phyloP scores from a whole-genome alignment of 2,329 filamentous ascomycete genomes.

The Cadophora luteo-olivacea region DNA sequence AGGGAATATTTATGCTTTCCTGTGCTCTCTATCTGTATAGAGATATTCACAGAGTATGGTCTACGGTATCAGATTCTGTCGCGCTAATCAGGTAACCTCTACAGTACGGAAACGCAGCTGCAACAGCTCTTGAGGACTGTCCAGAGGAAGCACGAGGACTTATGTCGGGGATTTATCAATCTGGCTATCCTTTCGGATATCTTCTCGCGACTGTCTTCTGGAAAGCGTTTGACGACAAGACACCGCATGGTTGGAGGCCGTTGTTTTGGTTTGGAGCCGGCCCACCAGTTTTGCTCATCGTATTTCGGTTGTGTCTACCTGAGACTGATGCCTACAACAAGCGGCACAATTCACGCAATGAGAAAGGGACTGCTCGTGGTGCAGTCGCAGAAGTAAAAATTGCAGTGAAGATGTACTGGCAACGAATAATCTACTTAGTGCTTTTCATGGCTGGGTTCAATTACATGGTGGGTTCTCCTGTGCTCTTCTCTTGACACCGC shows the following conservation, averaged over 20 bases:
- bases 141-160: conserved; percentile 65
- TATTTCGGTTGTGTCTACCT: conserved; percentile 77
- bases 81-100: not conserved
- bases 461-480: conserved; percentile 87
- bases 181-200: conserved; percentile 83
- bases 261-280: conserved; percentile 89
- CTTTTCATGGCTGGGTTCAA: conserved; percentile 91
- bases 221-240: conserved; percentile 75
- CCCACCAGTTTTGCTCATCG: conserved; percentile 80
- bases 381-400: conserved; percentile 81
- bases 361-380: conserved; percentile 64
- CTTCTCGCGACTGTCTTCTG: conserved; percentile 75
- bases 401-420: conserved; percentile 80
- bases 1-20: no score
- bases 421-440: conserved; percentile 80
- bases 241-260: conserved; percentile 80
- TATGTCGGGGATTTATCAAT: conserved; percentile 83
- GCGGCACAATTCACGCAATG: conserved; percentile 67
- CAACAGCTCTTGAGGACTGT: conserved; percentile 74
- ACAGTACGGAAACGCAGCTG: conserved; percentile 78
- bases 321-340: conserved; percentile 79
- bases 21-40: no score
- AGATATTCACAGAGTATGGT: no score
- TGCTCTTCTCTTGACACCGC: no score
- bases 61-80: not conserved